Percentiles rank a stretch among this genome's conserved stretches.
These are phyloP conservation scores for Lachancea meyersii DNA, from an alignment of 805 yeast genomes.

Conservation along the genomic window DNA sequence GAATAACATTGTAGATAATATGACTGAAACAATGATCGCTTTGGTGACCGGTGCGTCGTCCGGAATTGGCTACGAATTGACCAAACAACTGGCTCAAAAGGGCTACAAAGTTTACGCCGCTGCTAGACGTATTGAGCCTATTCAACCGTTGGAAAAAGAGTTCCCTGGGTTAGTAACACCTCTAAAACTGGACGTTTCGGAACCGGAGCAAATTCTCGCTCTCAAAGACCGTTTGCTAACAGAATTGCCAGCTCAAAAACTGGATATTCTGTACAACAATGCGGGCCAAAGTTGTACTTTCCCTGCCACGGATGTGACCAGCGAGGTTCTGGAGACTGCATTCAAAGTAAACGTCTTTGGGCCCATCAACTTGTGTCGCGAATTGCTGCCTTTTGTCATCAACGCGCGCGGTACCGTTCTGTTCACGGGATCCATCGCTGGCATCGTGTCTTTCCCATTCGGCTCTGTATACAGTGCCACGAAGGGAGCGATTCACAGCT, in stretches of 20 bases:
- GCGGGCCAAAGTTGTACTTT: conserved; percentile 73
- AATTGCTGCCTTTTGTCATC: conserved; percentile 48
- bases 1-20: neutral
- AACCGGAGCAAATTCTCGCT: conserved; percentile 40
- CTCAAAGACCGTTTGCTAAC: conserved; percentile 39
- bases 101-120: conserved; percentile 65
- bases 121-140: conserved; percentile 59
- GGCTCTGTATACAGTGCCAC: conserved; percentile 59
- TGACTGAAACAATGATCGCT: conserved; percentile 35
- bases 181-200: conserved; percentile 52
- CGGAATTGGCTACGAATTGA: conserved; percentile 50
- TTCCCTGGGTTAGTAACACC: conserved; percentile 36
- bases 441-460: conserved; percentile 63
- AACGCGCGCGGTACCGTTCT: conserved; percentile 63
- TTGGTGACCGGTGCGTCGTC: conserved; percentile 56
- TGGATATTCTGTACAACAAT: conserved; percentile 64
- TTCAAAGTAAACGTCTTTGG: conserved; percentile 67
- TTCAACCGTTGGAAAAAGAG: conserved; percentile 41
- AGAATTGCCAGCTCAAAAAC: conserved; percentile 40
- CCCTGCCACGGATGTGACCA: conserved; percentile 62
- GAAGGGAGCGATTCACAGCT: conserved; percentile 73
- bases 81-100: conserved; percentile 42
- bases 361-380: conserved; percentile 57
- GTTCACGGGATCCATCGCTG: conserved; percentile 70
- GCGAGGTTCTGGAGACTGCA: conserved; percentile 45